Conservation (phyloP, 768 basidiomycete genomes). For the Macrolepiota dolichaula region DNA sequence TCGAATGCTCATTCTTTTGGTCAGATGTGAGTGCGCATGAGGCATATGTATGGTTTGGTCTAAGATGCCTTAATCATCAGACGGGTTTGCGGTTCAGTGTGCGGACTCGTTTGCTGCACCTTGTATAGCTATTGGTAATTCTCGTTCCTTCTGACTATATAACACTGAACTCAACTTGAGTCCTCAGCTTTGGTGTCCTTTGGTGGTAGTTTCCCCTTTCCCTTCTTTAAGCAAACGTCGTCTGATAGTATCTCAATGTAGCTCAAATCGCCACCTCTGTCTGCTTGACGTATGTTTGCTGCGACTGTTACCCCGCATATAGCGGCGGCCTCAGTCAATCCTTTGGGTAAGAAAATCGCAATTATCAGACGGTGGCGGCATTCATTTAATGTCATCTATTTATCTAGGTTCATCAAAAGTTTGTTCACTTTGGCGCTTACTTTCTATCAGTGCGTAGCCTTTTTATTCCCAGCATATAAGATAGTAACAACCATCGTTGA, state of each 20-base stretch:
- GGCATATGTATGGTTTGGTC: too few relatives aligned
- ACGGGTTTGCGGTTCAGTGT: constrained; percentile 31
- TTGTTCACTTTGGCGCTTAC: constrained; percentile 30
- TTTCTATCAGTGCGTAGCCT: constrained; percentile 30
- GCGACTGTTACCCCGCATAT: constrained; percentile 32
- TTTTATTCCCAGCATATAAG: background rate
- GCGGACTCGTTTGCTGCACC: constrained; percentile 30
- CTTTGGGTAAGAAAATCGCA: constrained; percentile 27
- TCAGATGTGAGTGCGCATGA: constrained; percentile 11
- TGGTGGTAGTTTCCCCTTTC: constrained; percentile 22
- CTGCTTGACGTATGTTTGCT: constrained; percentile 34
- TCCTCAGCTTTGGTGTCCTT: constrained; percentile 30
- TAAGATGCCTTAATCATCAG: constrained; percentile 10
- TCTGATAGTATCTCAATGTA: constrained; percentile 4
- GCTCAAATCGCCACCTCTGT: constrained; percentile 33
- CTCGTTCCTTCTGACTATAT: background rate
- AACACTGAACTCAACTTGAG: background rate
- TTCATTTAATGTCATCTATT: background rate
- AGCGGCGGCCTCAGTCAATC: constrained; percentile 35
- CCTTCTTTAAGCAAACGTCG: background rate
- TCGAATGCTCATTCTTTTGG: background rate
- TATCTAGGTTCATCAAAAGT: constrained; percentile 28
- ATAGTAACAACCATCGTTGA: background rate
- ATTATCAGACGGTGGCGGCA: too few relatives aligned
- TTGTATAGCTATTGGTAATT: constrained; percentile 33